These are phyloP conservation scores for Coemansia sp. DNA, from an alignment of 192 early-diverging fungal genomes.

Conservation along the genomic window DNA sequence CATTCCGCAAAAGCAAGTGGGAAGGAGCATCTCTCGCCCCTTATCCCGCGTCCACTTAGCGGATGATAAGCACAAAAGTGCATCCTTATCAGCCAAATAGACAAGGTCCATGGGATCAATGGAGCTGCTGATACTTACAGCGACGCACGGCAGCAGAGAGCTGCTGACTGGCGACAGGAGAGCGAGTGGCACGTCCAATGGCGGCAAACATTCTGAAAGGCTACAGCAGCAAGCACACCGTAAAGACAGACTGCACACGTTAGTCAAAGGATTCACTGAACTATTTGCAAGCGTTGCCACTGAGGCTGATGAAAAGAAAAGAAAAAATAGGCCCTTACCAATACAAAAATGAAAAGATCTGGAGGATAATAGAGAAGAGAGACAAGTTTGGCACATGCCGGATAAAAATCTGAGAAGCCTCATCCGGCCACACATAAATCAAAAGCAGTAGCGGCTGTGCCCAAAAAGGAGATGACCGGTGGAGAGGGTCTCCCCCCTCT, in stretches of 20 bases:
- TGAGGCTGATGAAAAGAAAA: not conserved
- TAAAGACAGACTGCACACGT: not conserved
- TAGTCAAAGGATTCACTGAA: not conserved
- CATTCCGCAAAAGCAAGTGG: no score
- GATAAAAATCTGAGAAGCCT: not conserved
- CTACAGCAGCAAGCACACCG: not conserved
- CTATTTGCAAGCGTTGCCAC: not conserved
- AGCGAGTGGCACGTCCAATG: constrained; percentile 40
- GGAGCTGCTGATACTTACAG: constrained; percentile 14
- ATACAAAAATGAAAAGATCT: not conserved
- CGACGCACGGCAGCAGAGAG: constrained; percentile 19
- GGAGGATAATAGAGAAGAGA: not conserved
- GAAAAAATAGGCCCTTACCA: not conserved
- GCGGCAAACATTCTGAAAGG: constrained; percentile 42
- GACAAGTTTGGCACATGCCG: not conserved
- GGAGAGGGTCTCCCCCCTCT: not conserved
- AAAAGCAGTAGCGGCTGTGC: not conserved
- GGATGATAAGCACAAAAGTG: not conserved
- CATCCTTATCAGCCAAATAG: not conserved
- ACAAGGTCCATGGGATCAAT: not conserved
- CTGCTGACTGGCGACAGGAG: constrained; percentile 23
- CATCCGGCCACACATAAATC: not conserved
- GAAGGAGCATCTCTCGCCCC: not conserved
- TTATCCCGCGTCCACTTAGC: not conserved
- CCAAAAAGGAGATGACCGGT: not conserved